Evolutionary conservation across 2,329 filamentous ascomycete species (phyloP), one percentile per base, ranked within the genome.

Genomic region (Dactylellina parvicollis): DNA sequence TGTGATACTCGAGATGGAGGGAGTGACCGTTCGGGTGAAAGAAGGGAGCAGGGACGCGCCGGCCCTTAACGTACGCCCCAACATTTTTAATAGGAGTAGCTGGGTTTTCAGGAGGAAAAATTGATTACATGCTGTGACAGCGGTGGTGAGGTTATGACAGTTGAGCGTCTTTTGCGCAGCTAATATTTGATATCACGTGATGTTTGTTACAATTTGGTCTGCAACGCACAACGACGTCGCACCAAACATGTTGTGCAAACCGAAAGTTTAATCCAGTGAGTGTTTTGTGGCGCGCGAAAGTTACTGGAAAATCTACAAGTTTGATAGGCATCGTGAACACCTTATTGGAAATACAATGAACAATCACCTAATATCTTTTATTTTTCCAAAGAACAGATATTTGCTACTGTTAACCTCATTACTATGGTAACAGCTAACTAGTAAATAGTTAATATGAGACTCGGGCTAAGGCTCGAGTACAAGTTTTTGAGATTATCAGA

Each of bases 101-200:
- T 40, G 30, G 34, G 32, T 44, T 36, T 65, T 12, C 16, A 24
- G 26, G 30, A 26, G 32, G 26, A 30, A 44, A 38, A 52, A 47
- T 24, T 22, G 42, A 32, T 65, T 65, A 65, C 57, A 65, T 72
- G 46, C 18, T 50, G 52, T 44, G 42, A 44, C 34, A 42, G 28
- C 36, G 30, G 52, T 50, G 8, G 52, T 14, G 24, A 28, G 44
- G 52, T 50, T 30, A 47, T 24, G 26, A 28, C n/a, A 30, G 36
- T 57, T 55, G 20, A 14, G 16, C 20, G 14, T 18, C 18, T 46
- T 38, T 12, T 26, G 28, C 30, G 16, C 12, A 57, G 38, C 38
- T 36, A 42, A 44, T 54, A 32, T 56, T 62, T 56, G 56, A 62
- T 64, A 64, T 71, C 66, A 71, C 66, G 66, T 71, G 66, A 44